Base-by-base conservation (phyloP, 2,329 filamentous ascomycete genomes). In the Leptographium galeiforme region DNA sequence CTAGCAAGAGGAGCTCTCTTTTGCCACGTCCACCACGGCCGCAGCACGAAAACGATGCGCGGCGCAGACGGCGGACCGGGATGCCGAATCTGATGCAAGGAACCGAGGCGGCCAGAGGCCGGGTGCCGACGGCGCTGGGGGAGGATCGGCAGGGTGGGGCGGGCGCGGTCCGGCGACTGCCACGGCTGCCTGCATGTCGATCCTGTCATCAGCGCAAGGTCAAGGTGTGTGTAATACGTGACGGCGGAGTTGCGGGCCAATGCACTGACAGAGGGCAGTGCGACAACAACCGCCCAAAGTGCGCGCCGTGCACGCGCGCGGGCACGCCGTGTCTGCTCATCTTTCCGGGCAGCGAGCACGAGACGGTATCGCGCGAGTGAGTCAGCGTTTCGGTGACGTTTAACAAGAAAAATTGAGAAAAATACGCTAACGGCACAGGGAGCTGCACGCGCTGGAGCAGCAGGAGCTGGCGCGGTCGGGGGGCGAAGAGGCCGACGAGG, bases 211-310 rank as follows among this genome's bases (percentile, higher is more conserved):
- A 53, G 32, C 40, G 51, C 2, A 58, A 58, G 46, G 52, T 55
- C 19, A 57, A 54, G 45, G 51, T 53, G 40, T 8, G 51, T 12
- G 10, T 12, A 12, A 19, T 4, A 2, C n/a, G 2, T 14, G 19
- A 45, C n/a, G 44, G n/a, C n/a, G n/a, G n/a, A 19, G 8, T 8
- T 1, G 18, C 2, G 14, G 19, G 14, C 18, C 38, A 25, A 33
- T 13, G 2, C 5, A 11, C 47, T 34, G 14, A 43, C 33, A 3
- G 13, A 10, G 13, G 6, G 8, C 51, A 61, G 57, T 67, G 64
- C 44, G 65, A 67, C 50, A 64, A 61, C 51, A 54, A 50, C 33
- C 57, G 63, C 10, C 65, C 65, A 2, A 63, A 59, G 56, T 66
- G 65, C 50, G 56, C 56, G 13, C 54, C 59, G 12, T 67, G 64